These are phyloP conservation scores for Lithocarpus polystachyus DNA, from an alignment of 306 rosid genomes.

Conservation along the genomic window DNA sequence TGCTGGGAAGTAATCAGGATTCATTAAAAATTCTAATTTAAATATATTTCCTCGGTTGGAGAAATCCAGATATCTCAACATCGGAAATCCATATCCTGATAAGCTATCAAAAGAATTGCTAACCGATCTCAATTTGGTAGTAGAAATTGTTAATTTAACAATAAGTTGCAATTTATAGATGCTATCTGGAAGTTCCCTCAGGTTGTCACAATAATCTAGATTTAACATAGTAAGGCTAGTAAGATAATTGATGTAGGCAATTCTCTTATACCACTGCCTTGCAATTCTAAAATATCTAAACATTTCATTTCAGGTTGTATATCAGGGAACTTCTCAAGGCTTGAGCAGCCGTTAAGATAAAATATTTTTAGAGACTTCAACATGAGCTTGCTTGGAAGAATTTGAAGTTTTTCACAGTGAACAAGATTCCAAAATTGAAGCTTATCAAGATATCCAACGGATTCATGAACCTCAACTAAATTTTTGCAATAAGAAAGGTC, in stretches of 20 bases:
- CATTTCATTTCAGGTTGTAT: constrained; percentile 21
- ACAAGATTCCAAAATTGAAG: constrained; percentile 20
- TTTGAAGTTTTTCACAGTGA: constrained; percentile 24
- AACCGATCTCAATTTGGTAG: constrained; percentile 9
- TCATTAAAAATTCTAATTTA: constrained; percentile 18
- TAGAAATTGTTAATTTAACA: constrained; percentile 20
- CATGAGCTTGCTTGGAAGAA: constrained; percentile 15
- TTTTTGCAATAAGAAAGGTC: constrained; percentile 21
- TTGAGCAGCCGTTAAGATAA: constrained; percentile 23
- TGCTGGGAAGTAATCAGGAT: constrained; percentile 3
- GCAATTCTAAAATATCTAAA: constrained; percentile 10
- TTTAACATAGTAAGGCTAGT: constrained; percentile 16
- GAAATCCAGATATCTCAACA: constrained; percentile 20
- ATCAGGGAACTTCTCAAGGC: constrained; percentile 24
- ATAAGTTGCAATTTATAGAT: constrained; percentile 22
- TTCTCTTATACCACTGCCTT: constrained; percentile 27
- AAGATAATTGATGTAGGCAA: constrained; percentile 24
- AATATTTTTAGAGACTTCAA: constrained; percentile 22
- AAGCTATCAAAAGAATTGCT: constrained; percentile 9
- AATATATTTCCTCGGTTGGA: constrained; percentile 13
- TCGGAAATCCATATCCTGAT: constrained; percentile 17
- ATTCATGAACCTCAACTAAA: constrained; percentile 30
- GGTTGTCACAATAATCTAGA: constrained; percentile 23
- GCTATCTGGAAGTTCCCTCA: constrained; percentile 13
- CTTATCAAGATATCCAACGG: constrained; percentile 26